phyloP scores from a whole-genome alignment of 1,284 basidiomycete genomes.

The Pseudozyma thailandica region DNA sequence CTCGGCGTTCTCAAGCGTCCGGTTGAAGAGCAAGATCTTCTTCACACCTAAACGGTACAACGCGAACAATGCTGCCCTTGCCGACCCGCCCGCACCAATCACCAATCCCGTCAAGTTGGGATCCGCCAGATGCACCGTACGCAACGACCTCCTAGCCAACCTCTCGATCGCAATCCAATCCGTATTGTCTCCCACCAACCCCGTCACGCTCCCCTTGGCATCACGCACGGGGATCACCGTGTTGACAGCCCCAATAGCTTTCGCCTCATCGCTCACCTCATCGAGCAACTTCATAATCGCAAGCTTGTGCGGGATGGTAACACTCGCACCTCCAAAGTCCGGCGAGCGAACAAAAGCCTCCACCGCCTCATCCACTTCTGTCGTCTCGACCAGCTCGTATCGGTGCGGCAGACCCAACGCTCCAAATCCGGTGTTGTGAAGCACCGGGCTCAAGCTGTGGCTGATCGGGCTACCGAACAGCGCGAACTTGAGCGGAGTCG shows the following conservation, averaged over 20 bases:
- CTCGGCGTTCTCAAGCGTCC: constrained; percentile 60
- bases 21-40: constrained; percentile 63
- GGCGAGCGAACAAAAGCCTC: constrained; percentile 75
- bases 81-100: constrained; percentile 66
- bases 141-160: constrained; percentile 36
- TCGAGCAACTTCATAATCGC: constrained; percentile 62
- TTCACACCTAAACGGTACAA: constrained; percentile 60
- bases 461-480: constrained; percentile 89
- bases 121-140: constrained; percentile 35
- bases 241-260: constrained; percentile 66
- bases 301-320: constrained; percentile 73
- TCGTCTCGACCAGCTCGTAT: constrained; percentile 77
- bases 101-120: constrained; percentile 55
- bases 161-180: constrained; percentile 65
- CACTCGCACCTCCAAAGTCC: constrained; percentile 92
- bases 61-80: constrained; percentile 65
- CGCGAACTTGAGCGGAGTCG: constrained; percentile 79
- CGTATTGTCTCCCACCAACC: constrained; percentile 64
- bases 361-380: constrained; percentile 76
- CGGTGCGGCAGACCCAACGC: constrained; percentile 79
- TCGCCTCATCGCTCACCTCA: constrained; percentile 57
- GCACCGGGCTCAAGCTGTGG: constrained; percentile 87
- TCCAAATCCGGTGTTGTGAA: constrained; percentile 91
- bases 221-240: constrained; percentile 58
- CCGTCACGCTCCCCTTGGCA: constrained; percentile 9